Evolutionary conservation across 345 rosid genomes (phyloP), one percentile per base, ranked within the genome.

Genomic region (Rubroshorea leprosula): DNA sequence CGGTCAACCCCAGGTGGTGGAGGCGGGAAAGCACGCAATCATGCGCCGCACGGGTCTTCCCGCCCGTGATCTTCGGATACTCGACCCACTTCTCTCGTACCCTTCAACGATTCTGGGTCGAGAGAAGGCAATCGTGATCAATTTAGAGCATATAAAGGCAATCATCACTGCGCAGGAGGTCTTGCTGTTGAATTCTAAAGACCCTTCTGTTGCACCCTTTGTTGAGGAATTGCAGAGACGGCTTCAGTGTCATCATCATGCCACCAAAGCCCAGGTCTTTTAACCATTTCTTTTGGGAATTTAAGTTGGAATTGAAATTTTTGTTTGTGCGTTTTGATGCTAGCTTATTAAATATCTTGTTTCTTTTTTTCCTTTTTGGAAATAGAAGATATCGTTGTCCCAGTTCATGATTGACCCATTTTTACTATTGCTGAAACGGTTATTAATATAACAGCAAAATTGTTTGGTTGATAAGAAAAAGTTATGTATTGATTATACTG

Each of bases 1-100:
- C 1, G 90, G 94, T 5, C 80, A 78, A 61, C 58, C 80, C 23
- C 69, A 71, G 55, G 76, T 73, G 5, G 75, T 67, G 56, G 94
- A 85, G 55, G 94, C 71, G 10, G 96, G 94, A 0, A 93, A 93
- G 72, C 96, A 93, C 67, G 59, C 79, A 10, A 85, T 88, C 77
- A 93, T 93, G 99, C 86, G 94, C 48, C 97, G 84, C 1, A 89
- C 97, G 12, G 91, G 97, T n/a, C 72, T 87, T 4, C 96, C 94
- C 15, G 92, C 86, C 14, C 80, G 96, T 12, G 97, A 93, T 71
- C 94, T 93, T 21, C 81, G 99, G 74, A 83, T 85, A 41, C 83
- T 89, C 12, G 97, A 93, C 79, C 99, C 99, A 15, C 73, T 82
- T 4, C 83, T 93, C 23, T 85, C 99, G 54, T 89, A 89, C 73